These are phyloP conservation scores for Cubamyces sp. DNA, from an alignment of 768 basidiomycete species.

Conservation along the genomic window DNA sequence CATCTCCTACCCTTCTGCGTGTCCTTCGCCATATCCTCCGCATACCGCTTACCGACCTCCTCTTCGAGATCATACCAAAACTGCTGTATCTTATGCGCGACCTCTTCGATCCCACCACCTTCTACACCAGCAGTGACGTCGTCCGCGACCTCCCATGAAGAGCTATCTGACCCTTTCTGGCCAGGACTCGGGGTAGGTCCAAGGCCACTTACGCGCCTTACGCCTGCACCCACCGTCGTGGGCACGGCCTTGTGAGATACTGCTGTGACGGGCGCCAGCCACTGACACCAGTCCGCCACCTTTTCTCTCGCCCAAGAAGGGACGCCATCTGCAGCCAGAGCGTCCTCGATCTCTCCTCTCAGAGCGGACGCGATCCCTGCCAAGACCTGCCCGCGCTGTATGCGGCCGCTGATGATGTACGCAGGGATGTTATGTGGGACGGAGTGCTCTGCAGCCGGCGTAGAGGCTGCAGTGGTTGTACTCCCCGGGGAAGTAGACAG, in stretches of 20 bases:
- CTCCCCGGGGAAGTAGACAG: constrained; percentile 29
- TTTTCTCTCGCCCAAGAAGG: constrained; percentile 65
- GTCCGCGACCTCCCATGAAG: constrained; percentile 19
- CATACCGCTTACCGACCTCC: constrained; percentile 50
- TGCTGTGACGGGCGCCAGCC: constrained; percentile 57
- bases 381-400: constrained; percentile 57
- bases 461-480: constrained; percentile 35
- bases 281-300: constrained; percentile 56
- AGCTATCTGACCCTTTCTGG: constrained; percentile 13
- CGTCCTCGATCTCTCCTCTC: constrained; percentile 56
- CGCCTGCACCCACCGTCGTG: background rate
- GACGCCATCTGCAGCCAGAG: constrained; percentile 43
- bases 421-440: constrained; percentile 56
- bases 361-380: constrained; percentile 57
- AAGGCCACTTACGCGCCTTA: constrained; percentile 15
- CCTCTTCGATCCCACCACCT: constrained; percentile 54
- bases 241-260: constrained; percentile 34
- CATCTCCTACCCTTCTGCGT: constrained; percentile 39
- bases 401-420: constrained; percentile 56
- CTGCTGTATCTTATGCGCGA: constrained; percentile 61
- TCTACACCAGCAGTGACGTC: constrained; percentile 9
- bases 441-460: constrained; percentile 34
- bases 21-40: constrained; percentile 10
- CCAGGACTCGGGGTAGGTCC: constrained; percentile 12
- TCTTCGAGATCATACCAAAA: constrained; percentile 72